Base-by-base conservation (phyloP, 768 basidiomycete genomes). In the Boletus bicolor region DNA sequence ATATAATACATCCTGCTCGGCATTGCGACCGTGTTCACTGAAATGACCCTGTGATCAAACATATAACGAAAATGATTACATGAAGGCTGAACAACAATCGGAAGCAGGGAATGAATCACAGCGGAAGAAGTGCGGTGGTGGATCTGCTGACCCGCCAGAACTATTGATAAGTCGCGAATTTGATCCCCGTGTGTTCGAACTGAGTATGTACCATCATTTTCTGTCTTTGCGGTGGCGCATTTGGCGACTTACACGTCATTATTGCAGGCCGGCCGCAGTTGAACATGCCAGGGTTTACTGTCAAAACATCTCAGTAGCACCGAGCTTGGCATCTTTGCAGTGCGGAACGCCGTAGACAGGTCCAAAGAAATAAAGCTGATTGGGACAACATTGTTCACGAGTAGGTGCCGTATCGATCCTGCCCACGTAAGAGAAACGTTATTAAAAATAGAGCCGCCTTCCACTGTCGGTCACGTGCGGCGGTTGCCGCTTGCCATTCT, bases 1-100 rank as follows among this genome's bases (percentile, higher is more conserved):
- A 28, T 41, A 44, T 45, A 61, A 61, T 60, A 55, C 55, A 54
- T 51, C 2, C 14, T 17, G 44, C n/a, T 49, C 47, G 38, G 55
- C 21, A 24, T 3, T 24, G 21, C 21, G 28, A 28, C 28, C 28
- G 28, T 28, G 28, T 28, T 28, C 28, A 49, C 37, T 37, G 38
- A 50, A 54, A 30, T 10, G 41, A 28, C 30, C 46, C 38, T 35
- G 41, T 53, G 59, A 57, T 45, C 53, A 49, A 26, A 43, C 34
- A 2, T 30, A 19, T 21, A 34, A 52, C 24, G 28, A 26, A 21
- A 44, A 45, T 28, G 2, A 28, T 45, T 52, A 15, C 21, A 10
- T 5, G n/a, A 34, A 49, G 15, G 15, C 4, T 0, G n/a, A 28
- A 4, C 28, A 28, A 28, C 21, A 44, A 24, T 51, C 51, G 44